Evolutionary conservation across 1,284 basidiomycete species (phyloP).

Genomic region (Papiliotrema laurentii): DNA sequence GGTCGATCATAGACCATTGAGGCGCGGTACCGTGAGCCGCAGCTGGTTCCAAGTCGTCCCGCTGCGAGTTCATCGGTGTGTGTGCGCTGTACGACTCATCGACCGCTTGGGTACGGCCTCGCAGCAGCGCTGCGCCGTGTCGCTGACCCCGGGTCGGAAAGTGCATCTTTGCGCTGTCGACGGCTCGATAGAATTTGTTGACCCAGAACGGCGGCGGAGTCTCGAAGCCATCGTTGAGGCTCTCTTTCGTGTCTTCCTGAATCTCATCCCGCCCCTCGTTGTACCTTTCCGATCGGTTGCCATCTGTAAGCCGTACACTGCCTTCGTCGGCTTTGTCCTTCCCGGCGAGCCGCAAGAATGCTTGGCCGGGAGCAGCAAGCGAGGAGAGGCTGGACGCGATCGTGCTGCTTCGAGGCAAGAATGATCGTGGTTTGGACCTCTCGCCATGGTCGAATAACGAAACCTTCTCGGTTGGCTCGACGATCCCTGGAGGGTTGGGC

Average conservation of each 20-base stretch:
- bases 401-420: slow-evolving; percentile 16
- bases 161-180: slow-evolving; percentile 16
- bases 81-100: slow-evolving; percentile 24
- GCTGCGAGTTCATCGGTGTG: neutral
- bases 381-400: slow-evolving; percentile 24
- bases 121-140: slow-evolving; percentile 20
- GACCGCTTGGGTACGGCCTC: slow-evolving; percentile 18
- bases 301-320: slow-evolving; percentile 9
- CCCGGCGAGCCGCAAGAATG: slow-evolving; percentile 26
- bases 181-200: slow-evolving; percentile 23
- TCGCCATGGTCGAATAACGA: slow-evolving; percentile 22
- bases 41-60: neutral
- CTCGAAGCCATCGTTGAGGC: slow-evolving; percentile 1
- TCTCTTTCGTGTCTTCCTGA: neutral
- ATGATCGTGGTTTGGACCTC: slow-evolving; percentile 8
- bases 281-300: slow-evolving; percentile 23
- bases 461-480: slow-evolving; percentile 9
- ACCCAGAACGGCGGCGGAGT: slow-evolving; percentile 31
- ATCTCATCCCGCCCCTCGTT: neutral
- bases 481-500: slow-evolving; percentile 7
- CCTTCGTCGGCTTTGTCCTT: slow-evolving; percentile 7
- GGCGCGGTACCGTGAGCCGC: neutral
- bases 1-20: slow-evolving; percentile 18
- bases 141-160: slow-evolving; percentile 26
- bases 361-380: slow-evolving; percentile 32